Percentiles rank a stretch among this genome's conserved stretches.
These are phyloP conservation scores for Calonectria hongkongensis DNA, from an alignment of 2,329 filamentous ascomycete species.

Conservation along the genomic window DNA sequence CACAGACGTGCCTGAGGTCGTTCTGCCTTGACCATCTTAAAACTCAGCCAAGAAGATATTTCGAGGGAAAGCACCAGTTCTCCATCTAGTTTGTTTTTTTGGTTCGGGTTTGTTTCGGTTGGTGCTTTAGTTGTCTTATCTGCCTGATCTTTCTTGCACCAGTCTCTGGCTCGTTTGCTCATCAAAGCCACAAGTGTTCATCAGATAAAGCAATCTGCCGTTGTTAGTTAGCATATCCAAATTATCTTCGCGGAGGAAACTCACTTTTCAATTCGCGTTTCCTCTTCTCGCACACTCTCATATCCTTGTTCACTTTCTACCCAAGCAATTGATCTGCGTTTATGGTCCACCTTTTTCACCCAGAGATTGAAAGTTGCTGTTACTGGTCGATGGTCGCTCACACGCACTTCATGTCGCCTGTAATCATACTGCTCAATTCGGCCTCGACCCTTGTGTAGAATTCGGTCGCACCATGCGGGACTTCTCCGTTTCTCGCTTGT, in stretches of 20 bases:
- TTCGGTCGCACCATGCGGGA: constrained; percentile 96
- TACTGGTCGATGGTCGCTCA: constrained; percentile 95
- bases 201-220: constrained; percentile 70
- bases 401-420: constrained; percentile 88
- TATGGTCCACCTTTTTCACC: constrained; percentile 86
- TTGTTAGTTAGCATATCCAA: constrained; percentile 48
- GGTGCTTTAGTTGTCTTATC: constrained; percentile 51
- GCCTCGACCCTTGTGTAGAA: constrained; percentile 89
- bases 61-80: constrained; percentile 42
- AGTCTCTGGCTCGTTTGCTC: constrained; percentile 68
- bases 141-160: constrained; percentile 63
- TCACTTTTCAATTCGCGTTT: constrained; percentile 86
- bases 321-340: constrained; percentile 79
- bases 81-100: constrained; percentile 43
- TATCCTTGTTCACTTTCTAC: constrained; percentile 85
- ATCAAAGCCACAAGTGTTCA: constrained; percentile 72
- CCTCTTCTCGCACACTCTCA: constrained; percentile 80
- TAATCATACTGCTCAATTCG: constrained; percentile 93
- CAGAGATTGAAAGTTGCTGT: constrained; percentile 88
- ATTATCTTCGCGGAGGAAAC: constrained; percentile 56
- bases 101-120: no score
- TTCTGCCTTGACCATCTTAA: background rate
- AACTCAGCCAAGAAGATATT: background rate
- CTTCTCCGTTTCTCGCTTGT: constrained; percentile 94
- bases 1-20: background rate